Evolutionary conservation across 768 basidiomycete genomes (phyloP), one percentile per base, ranked within the genome.

Genomic region (Mycena alexandri): DNA sequence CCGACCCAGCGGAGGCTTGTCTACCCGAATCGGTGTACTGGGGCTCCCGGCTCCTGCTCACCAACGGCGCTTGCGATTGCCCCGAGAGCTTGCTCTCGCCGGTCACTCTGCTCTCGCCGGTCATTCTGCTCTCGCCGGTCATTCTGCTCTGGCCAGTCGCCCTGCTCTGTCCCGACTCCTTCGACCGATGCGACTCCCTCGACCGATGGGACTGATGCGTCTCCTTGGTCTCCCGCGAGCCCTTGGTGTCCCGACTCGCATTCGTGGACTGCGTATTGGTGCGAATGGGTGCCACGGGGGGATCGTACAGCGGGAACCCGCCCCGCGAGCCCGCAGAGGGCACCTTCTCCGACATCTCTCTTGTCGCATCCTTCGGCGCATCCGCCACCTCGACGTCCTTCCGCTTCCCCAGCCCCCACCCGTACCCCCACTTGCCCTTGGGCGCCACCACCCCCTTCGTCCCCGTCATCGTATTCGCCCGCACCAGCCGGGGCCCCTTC

Each of bases 361-460:
- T 38, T 17, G 29, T 29, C 43, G 33, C 56, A 0, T 43, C 44
- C 29, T 44, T 44, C 29, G 44, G 29, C 22, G 75, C 71, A 51
- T 76, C 77, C 72, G 76, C 68, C 78, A 75, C 77, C 66, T 85
- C 86, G 58, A 76, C 79, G 69, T 84, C 82, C 61, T 83, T 83
- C 68, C 82, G 84, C 79, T 82, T 88, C 48, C 90, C 90, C 43
- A 87, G 57, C 0, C 90, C 90, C 88, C 89, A 90, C 43, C 90
- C 90, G 76, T 90, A 92, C n/a, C 90, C 91, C 84, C 86, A 89
- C 74, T 81, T 87, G 51, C 78, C 78, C 43, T 69, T 13, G 17
- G 79, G 77, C 4, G 62, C 3, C 29, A 47, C 33, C 21, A 84
- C 84, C 68, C 84, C 87, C 76, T 88, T 90, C 22, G 88, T 86